phyloP scores from a whole-genome alignment of 169 alveolate species.

The Condylostoma magnum region DNA sequence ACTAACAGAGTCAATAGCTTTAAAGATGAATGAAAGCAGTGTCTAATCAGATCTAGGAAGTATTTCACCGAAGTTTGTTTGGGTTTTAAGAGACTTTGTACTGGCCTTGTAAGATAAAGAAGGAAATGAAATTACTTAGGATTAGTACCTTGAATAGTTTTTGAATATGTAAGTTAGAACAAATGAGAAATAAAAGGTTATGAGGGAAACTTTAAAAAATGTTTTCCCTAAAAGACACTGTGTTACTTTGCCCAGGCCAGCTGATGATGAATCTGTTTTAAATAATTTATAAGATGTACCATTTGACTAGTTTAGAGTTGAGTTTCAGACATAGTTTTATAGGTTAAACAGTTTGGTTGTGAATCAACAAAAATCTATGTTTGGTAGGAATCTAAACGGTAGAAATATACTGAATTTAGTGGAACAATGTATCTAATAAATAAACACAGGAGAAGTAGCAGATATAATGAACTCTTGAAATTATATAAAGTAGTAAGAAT shows the following conservation, averaged over 20 bases:
- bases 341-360: background rate
- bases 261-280: slow-evolving; percentile 64
- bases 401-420: background rate
- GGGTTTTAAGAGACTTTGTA: slow-evolving; percentile 81
- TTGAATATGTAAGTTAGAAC: slow-evolving; percentile 53
- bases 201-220: slow-evolving; percentile 56
- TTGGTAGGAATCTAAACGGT: background rate
- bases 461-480: slow-evolving; percentile 2
- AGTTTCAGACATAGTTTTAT: slow-evolving; percentile 36
- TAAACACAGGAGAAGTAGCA: slow-evolving; percentile 9
- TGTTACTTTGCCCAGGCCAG: slow-evolving; percentile 68
- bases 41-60: slow-evolving; percentile 57
- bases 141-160: slow-evolving; percentile 50
- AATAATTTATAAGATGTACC: slow-evolving; percentile 59
- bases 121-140: slow-evolving; percentile 61
- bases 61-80: slow-evolving; percentile 68
- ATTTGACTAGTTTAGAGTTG: slow-evolving; percentile 55
- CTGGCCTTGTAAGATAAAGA: slow-evolving; percentile 58
- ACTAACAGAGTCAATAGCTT: slow-evolving; percentile 55
- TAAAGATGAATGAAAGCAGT: slow-evolving; percentile 36
- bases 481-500: background rate
- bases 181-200: slow-evolving; percentile 51
- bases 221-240: slow-evolving; percentile 67
- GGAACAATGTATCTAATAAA: background rate
- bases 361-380: background rate